Conservation (phyloP, 805 yeast genomes). For the Cyberlindnera maclurae region DNA sequence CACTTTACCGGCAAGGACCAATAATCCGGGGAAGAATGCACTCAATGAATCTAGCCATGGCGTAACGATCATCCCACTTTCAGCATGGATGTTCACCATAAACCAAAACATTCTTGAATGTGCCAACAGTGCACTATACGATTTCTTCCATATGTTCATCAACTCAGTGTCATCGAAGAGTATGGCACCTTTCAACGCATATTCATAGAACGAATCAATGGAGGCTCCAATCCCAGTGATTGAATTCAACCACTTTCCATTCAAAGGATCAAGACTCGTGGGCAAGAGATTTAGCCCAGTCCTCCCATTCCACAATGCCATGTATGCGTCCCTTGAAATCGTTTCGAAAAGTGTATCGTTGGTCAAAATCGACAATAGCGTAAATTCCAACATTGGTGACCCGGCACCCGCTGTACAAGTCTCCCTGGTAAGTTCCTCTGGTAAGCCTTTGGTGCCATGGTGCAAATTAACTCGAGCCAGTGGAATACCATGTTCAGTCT, state of each 20-base stretch:
- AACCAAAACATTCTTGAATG: slow-evolving; percentile 47
- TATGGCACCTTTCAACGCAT: slow-evolving; percentile 71
- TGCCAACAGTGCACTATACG: slow-evolving; percentile 51
- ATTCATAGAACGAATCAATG: slow-evolving; percentile 85
- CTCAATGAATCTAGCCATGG: slow-evolving; percentile 81
- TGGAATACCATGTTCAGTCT: slow-evolving; percentile 60
- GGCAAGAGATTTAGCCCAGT: slow-evolving; percentile 62
- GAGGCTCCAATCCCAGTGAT: slow-evolving; percentile 86
- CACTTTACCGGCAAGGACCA: slow-evolving; percentile 71
- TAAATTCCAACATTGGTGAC: slow-evolving; percentile 74
- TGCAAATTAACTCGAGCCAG: slow-evolving; percentile 70
- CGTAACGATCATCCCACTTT: slow-evolving; percentile 41
- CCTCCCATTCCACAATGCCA: slow-evolving; percentile 63
- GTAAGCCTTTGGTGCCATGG: slow-evolving; percentile 41
- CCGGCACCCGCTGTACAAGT: slow-evolving; percentile 89
- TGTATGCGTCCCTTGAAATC: slow-evolving; percentile 54
- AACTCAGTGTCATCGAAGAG: slow-evolving; percentile 57
- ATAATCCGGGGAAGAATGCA: slow-evolving; percentile 86
- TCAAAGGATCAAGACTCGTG: slow-evolving; percentile 61
- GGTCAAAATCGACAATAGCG: slow-evolving; percentile 66
- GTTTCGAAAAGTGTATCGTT: slow-evolving; percentile 66
- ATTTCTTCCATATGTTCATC: slow-evolving; percentile 47
- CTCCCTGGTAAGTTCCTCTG: slow-evolving; percentile 42
- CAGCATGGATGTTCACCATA: slow-evolving; percentile 48
- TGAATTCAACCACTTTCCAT: slow-evolving; percentile 47